These are phyloP conservation scores for Boletus vinaceobasis DNA, from an alignment of 768 basidiomycete species.

Conservation along the genomic window DNA sequence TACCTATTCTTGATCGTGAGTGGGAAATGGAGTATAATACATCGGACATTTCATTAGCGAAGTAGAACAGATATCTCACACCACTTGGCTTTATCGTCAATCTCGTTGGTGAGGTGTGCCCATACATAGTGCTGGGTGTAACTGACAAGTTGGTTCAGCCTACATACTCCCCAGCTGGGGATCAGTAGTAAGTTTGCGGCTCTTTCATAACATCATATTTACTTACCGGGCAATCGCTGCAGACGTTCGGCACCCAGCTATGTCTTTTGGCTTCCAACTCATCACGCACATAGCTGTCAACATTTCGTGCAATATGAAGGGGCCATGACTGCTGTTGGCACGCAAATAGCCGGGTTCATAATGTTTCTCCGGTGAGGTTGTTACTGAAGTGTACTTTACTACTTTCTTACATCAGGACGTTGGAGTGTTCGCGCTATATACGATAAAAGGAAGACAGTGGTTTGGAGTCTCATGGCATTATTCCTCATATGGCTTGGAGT, in stretches of 20 bases:
- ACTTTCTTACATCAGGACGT: neutral
- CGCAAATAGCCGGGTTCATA: constrained; percentile 38
- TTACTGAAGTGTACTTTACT: neutral
- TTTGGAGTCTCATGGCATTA: constrained; percentile 22
- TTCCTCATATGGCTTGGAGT: constrained; percentile 44
- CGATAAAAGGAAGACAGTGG: neutral
- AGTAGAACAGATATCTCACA: constrained; percentile 61
- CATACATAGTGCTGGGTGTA: neutral
- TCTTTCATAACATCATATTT: neutral
- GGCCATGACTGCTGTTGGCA: constrained; percentile 40
- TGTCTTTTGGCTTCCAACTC: neutral
- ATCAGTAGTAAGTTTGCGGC: constrained; percentile 4
- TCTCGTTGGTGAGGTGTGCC: constrained; percentile 31
- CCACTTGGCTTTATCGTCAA: constrained; percentile 62
- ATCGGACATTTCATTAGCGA: neutral
- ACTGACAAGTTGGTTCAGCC: constrained; percentile 9
- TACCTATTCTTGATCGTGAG: constrained; percentile 39
- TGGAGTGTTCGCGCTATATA: constrained; percentile 21
- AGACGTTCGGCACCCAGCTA: constrained; percentile 10
- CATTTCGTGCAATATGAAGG: constrained; percentile 53
- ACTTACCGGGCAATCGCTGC: neutral
- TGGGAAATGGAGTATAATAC: neutral
- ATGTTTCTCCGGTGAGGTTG: constrained; percentile 41
- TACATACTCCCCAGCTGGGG: constrained; percentile 16
- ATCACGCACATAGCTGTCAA: constrained; percentile 33